These are phyloP conservation scores for Globisporangium barbulae DNA, from an alignment of 352 stramenopile genomes.

Conservation along the genomic window DNA sequence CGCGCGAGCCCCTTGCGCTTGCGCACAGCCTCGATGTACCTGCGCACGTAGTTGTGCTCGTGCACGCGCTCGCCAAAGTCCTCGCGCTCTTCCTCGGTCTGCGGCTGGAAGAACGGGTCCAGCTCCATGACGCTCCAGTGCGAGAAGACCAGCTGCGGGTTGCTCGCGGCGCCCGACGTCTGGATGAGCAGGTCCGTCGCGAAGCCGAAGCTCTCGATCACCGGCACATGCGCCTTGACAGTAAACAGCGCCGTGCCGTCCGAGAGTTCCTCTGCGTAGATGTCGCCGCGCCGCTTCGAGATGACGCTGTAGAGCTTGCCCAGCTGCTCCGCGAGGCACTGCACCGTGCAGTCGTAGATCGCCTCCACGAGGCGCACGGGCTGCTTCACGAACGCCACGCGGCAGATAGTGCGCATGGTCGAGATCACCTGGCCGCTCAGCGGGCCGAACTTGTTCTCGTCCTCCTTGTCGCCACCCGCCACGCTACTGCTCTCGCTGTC, in stretches of 20 bases:
- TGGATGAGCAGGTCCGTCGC: conserved; percentile 92
- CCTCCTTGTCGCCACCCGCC: conserved; percentile 13
- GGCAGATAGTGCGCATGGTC: conserved; percentile 67
- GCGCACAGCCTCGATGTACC: conserved; percentile 93
- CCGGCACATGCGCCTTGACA: conserved; percentile 91
- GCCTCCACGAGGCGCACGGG: conserved; percentile 90
- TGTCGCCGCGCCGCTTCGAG: conserved; percentile 90
- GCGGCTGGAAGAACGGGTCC: conserved; percentile 96
- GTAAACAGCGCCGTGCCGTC: conserved; percentile 94
- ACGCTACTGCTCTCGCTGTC: conserved; percentile 15
- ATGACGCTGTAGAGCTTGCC: conserved; percentile 94
- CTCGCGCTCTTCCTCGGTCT: conserved; percentile 94
- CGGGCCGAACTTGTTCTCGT: conserved; percentile 54
- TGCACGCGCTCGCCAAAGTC: conserved; percentile 92
- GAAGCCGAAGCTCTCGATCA: conserved; percentile 94
- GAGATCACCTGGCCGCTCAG: conserved; percentile 83
- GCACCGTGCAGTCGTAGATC: conserved; percentile 88
- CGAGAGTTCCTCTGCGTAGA: conserved; percentile 83
- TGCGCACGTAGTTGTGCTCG: conserved; percentile 92
- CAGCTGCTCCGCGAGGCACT: conserved; percentile 88
- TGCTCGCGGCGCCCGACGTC: conserved; percentile 94
- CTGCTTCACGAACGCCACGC: conserved; percentile 77
- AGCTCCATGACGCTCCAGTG: conserved; percentile 94
- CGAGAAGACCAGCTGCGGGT: conserved; percentile 94
- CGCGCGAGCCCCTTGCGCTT: conserved; percentile 93